A percentile compares a stretch with the other conserved stretches of the same genome.
phyloP scores from a whole-genome alignment of 257 asterid species.

The Thymus mandschuricus region DNA sequence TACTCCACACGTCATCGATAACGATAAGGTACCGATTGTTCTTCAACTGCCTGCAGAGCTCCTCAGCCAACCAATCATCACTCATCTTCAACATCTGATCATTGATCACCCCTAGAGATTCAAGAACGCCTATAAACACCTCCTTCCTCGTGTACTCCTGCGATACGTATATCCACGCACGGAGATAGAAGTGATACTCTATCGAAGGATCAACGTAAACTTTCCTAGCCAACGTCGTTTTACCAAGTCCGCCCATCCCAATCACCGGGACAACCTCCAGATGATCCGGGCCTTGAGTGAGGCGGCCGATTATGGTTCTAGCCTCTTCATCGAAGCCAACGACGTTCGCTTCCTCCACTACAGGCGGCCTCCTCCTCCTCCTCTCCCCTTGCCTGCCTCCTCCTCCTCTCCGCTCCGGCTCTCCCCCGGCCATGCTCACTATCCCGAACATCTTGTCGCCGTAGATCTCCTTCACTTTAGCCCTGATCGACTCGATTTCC shows the following conservation, averaged over 20 bases:
- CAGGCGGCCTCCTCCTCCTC: conserved; percentile 30
- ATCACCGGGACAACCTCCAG: conserved; percentile 34
- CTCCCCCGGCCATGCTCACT: conserved; percentile 34
- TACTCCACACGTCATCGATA: conserved; percentile 42
- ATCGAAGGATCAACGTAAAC: conserved; percentile 28
- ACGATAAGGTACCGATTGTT: conserved; percentile 39
- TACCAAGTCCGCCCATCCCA: conserved; percentile 45
- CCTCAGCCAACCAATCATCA: conserved; percentile 33
- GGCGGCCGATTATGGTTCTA: conserved; percentile 27
- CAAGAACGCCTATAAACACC: conserved; percentile 41
- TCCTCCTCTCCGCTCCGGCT: too few relatives aligned
- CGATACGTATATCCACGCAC: conserved; percentile 44
- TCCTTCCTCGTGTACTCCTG: conserved; percentile 43
- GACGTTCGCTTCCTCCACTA: conserved; percentile 42
- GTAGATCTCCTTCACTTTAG: conserved; percentile 36
- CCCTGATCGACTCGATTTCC: conserved; percentile 40
- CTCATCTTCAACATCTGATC: conserved; percentile 35
- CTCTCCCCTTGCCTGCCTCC: too few relatives aligned
- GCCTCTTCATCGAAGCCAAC: conserved; percentile 47
- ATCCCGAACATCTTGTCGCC: conserved; percentile 56
- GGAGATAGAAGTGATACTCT: conserved; percentile 39
- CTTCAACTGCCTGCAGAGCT: conserved; percentile 32
- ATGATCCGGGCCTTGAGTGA: conserved; percentile 31
- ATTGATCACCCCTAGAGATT: conserved; percentile 26
- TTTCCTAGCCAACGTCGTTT: conserved; percentile 41